Base-by-base conservation (phyloP, 2,329 filamentous ascomycete species). In the Helotiales sp. region DNA sequence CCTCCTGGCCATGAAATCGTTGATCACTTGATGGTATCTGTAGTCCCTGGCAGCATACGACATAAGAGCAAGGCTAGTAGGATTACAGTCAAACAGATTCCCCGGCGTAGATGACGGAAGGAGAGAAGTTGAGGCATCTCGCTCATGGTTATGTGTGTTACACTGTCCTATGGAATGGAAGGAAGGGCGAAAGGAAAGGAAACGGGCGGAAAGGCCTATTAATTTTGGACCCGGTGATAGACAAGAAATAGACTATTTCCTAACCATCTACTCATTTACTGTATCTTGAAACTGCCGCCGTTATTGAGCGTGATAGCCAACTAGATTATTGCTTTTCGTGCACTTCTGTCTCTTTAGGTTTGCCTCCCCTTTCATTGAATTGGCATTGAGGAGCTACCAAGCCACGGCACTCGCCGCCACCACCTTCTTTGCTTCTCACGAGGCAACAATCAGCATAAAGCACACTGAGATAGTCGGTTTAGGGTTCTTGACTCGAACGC, bases 1-100 rank as follows among this genome's bases (percentile, higher is more conserved):
- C 50, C n/a, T 54, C 50, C 30, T 55, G 17, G 28, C 28, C 24
- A 61, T 61, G 34, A 43, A 59, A 28, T 43, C 34, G 37, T 43
- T 59, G 55, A 59, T 43, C 55, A 40, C 55, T 59, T 59, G 55
- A 59, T 28, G 34, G 52, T 10, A n/a, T 59, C 24, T 59, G 6
- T 7, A 30, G 22, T 30, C 47, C 37, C 17, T 61, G 26, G 49
- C 34, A 26, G 34, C 34, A 59, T 59, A 43, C 30, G 40, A 43
- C 55, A 59, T 45, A 45, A 59, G 55, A 30, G 11, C 55, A n/a
- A 28, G 37, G 40, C 34, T 59, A 22, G 47, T 22, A 43, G 15
- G 22, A 45, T 15, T 45, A 22, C n/a, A 45, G n/a, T 43, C 34
- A 59, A 59, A 58, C 54, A 13, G 8, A 58, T 40, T 37, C 17